Evolutionary conservation across 108 stramenopile genomes (phyloP), one percentile per base, ranked within the genome.

Genomic region (Discostella pseudostelligera): DNA sequence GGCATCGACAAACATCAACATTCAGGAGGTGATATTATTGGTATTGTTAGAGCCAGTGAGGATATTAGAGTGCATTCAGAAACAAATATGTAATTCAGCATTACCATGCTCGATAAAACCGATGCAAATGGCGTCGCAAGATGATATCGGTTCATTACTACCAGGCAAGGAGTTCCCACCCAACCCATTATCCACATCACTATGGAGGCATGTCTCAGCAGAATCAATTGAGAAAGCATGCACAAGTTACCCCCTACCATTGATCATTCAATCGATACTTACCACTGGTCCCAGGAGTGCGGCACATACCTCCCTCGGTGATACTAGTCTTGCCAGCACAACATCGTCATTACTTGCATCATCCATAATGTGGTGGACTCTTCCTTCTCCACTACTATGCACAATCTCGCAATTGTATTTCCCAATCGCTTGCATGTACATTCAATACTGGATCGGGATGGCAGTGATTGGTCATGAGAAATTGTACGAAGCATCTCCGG

Each of bases 371-470:
- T 74, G 73, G 73, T 74, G 65, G 65, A 46, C 11, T 16, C 59
- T 61, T 20, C 73, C 73, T n/a, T 74, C 73, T 21, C 73, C 59
- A 13, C 59, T 74, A 26, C 35, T 74, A 17, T 74, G 73, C 45
- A 20, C 53, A 14, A 36, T 47, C 58, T 66, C 65, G 7, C 73
- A 74, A 48, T 14, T 37, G 13, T 47, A 67, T 47, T 66, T 67
- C 22, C 59, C 65, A 40, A 20, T 74, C 19, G 73, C 73, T 26
- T 39, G 59, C 28, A 43, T 32, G 21, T 72, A 72, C 45, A 56
- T 72, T 16, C 71, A 32, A 11, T 37, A 64, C 40, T 72, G 54
- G 71, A 57, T 72, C 14, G 16, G 39, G 28, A 49, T 21, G 62
- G 71, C 71, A 28, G 5, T 49, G 46, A 54, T 25, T 1, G 62